These are phyloP conservation scores for Eucalyptus urophylla DNA, from an alignment of 345 rosid species.

Conservation along the genomic window DNA sequence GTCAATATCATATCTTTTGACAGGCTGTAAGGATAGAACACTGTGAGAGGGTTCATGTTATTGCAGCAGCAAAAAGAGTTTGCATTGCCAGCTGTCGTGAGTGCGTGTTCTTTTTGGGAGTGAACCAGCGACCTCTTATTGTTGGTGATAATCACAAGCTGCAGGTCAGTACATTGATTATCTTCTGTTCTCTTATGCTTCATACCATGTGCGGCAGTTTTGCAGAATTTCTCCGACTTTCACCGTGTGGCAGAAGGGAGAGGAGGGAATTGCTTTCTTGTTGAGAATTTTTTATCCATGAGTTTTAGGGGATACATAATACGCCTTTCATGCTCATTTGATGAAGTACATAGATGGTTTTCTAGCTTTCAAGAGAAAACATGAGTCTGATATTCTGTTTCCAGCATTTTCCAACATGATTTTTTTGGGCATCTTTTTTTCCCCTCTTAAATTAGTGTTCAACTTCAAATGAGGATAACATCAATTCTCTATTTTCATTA, in stretches of 20 bases:
- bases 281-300: background rate
- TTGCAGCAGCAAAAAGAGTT: slow-evolving; percentile 75
- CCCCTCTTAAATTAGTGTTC: background rate
- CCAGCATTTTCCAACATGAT: background rate
- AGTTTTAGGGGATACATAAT: background rate
- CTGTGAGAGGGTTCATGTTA: slow-evolving; percentile 98
- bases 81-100: slow-evolving; percentile 97
- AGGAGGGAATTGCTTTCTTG: background rate
- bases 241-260: background rate
- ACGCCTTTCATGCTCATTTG: background rate
- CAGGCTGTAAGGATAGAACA: slow-evolving; percentile 95
- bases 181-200: background rate
- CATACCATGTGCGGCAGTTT: background rate
- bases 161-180: slow-evolving; percentile 41
- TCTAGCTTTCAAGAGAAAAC: background rate
- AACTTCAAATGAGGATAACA: background rate
- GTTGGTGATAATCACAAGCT: slow-evolving; percentile 97
- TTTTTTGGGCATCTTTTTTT: background rate
- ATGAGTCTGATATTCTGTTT: background rate
- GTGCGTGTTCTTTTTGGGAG: slow-evolving; percentile 93
- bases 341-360: background rate
- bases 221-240: background rate
- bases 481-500: background rate
- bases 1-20: background rate
- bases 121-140: slow-evolving; percentile 95